Conservation (phyloP, 306 rosid species). For the Mimosa pudica region DNA sequence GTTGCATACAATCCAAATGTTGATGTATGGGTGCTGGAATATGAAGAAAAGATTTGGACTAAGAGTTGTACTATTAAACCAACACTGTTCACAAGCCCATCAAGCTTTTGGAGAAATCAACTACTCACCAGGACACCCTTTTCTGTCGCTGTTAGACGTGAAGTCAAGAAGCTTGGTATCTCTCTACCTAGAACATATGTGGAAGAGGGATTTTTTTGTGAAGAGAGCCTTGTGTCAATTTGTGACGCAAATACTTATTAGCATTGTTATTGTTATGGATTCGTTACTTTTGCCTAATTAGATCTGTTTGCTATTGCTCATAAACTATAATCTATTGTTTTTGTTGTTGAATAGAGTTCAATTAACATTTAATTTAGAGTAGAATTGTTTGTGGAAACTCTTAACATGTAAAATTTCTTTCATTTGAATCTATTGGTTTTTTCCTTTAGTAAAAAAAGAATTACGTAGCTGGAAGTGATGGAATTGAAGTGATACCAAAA, state of each 20-base stretch:
- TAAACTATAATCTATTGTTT: too few relatives aligned
- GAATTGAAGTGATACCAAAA: too few relatives aligned
- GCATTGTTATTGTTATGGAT: background rate
- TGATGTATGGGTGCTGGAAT: background rate
- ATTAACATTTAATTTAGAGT: too few relatives aligned
- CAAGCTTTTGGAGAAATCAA: background rate
- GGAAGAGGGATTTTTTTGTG: background rate
- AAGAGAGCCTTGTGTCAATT: background rate
- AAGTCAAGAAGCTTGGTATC: background rate
- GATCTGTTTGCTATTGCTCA: too few relatives aligned
- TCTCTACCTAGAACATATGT: rapidly evolving
- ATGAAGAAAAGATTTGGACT: background rate
- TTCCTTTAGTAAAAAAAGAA: too few relatives aligned
- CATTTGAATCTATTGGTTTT: too few relatives aligned
- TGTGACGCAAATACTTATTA: background rate
- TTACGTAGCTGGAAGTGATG: too few relatives aligned
- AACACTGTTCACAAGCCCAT: background rate
- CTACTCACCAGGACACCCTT: background rate
- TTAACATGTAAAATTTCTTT: too few relatives aligned
- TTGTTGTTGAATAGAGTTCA: too few relatives aligned
- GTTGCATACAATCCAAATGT: rapidly evolving
- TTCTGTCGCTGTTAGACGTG: background rate
- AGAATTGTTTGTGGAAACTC: too few relatives aligned
- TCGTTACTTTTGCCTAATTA: background rate
- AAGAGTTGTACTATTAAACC: background rate